Evolutionary conservation across 2,329 filamentous ascomycete genomes (phyloP), one percentile per base, ranked within the genome.

Genomic region (Pleoardoris graminearum): DNA sequence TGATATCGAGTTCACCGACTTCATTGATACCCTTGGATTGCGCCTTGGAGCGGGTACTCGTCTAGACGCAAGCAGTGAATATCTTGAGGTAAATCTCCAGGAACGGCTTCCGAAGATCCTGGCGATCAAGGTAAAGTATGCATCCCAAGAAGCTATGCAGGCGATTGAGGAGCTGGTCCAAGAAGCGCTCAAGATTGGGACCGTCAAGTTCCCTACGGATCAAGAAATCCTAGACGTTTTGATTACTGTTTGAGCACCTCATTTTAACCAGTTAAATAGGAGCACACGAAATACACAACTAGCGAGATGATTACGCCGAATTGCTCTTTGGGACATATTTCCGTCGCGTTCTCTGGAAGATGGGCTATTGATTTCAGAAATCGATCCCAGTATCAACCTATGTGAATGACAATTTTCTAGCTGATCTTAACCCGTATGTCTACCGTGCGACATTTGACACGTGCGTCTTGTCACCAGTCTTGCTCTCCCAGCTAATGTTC

Each of bases 381-480:
- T n/a, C n/a, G n/a, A n/a, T n/a, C n/a, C n/a, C n/a, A n/a, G n/a
- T n/a, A n/a, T n/a, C n/a, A n/a, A n/a, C n/a, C n/a, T n/a, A n/a
- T n/a, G n/a, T n/a, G n/a, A n/a, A n/a, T n/a, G n/a, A n/a, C n/a
- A n/a, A n/a, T n/a, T n/a, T n/a, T n/a, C n/a, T n/a, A n/a, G n/a
- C n/a, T n/a, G n/a, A n/a, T n/a, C n/a, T n/a, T n/a, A n/a, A n/a
- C n/a, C n/a, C n/a, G n/a, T n/a, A 8, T 41, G 22, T 17, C 14
- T 25, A 21, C 6, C 14, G 1, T 10, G 3, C 3, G 21, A 11
- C 17, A 19, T 21, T 22, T 17, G 4, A 43, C 14, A 21, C 32
- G 11, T 37, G 25, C 23, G 39, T 52, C n/a, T 42, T 43, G 29
- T 32, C 44, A 14, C 50, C 44, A n/a, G 50, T 52, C 16, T 52